Evolutionary conservation across 208 protist genomes (phyloP), one percentile per base, ranked within the genome.

Genomic region (Wallacemonas rigidus): DNA sequence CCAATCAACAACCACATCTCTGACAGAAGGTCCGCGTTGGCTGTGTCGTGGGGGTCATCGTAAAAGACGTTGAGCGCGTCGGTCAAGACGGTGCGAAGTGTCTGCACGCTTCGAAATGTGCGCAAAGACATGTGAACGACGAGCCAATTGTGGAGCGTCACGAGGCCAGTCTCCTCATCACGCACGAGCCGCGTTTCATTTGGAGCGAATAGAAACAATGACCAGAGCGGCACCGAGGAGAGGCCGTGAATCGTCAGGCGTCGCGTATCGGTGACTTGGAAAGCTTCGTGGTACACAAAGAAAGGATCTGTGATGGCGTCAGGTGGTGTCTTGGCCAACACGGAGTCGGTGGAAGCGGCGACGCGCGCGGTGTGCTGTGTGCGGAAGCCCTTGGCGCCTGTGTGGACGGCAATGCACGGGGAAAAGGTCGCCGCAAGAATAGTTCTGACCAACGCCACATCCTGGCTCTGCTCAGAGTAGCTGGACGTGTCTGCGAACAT

Each of bases 61-160:
- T 89, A 93, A 61, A 92, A 91, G 15, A 82, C 80, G 35, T 54
- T 67, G n/a, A 97, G 74, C 8, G 80, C 84, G 50, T 67, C 55
- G 51, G 86, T 74, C 17, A 97, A 43, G 6, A 85, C 74, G 48
- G 54, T 51, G 67, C 85, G 86, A 55, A 97, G 85, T 43, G 80
- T 84, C n/a, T 82, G 64, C 35, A 95, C 67, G n/a, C 77, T 71
- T 53, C 90, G 80, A 26, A 97, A 39, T 9, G 80, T 89, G 12
- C 63, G 69, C 67, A 76, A 81, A 1, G 76, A 77, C 3, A 76
- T 68, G 58, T 86, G 92, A 44, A 94, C 90, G 53, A 84, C 77
- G n/a, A 97, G 80, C 89, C 92, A 97, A 12, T 79, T 79, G 61
- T 93, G 83, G 15, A 95, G 63, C 4, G 87, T 67, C 36, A 58